Conservation (phyloP, 2,329 filamentous ascomycete species). For the Alternaria arborescens region DNA sequence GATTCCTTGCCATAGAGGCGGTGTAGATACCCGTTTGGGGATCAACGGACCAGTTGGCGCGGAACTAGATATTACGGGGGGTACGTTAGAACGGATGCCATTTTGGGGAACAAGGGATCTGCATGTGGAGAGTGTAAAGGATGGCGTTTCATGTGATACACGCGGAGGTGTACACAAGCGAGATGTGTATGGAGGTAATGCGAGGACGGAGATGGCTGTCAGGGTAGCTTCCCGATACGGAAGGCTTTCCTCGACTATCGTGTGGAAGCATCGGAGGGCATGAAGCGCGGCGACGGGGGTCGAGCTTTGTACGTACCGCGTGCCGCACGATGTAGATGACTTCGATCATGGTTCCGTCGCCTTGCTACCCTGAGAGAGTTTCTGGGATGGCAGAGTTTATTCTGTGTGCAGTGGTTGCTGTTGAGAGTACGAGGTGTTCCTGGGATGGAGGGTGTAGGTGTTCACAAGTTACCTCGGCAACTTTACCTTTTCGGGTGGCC, state of each 20-base stretch:
- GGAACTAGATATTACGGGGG: slow-evolving; percentile 66
- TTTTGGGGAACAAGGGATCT: slow-evolving; percentile 16
- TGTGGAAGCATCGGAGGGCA: slow-evolving; percentile 19
- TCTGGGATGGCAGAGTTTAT: slow-evolving; percentile 4
- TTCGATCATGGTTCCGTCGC: slow-evolving; percentile 50
- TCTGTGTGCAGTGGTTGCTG: slow-evolving; percentile 15
- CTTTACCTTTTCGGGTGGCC: slow-evolving; percentile 9
- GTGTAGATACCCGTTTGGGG: slow-evolving; percentile 80
- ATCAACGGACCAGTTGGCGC: slow-evolving; percentile 88
- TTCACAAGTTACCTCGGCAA: slow-evolving; percentile 22
- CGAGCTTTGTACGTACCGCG: slow-evolving; percentile 55
- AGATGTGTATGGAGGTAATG: slow-evolving; percentile 12
- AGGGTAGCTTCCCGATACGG: slow-evolving; percentile 16
- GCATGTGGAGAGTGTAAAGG: neutral
- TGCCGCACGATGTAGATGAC: slow-evolving; percentile 60
- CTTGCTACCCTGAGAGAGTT: slow-evolving; percentile 1
- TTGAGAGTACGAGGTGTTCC: slow-evolving; percentile 17
- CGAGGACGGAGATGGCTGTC: slow-evolving; percentile 15
- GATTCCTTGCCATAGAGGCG: slow-evolving; percentile 69
- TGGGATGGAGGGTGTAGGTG: slow-evolving; percentile 7
- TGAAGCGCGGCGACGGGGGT: slow-evolving; percentile 12
- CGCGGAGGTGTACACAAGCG: slow-evolving; percentile 9
- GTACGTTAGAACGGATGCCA: slow-evolving; percentile 30
- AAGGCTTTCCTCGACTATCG: slow-evolving; percentile 15
- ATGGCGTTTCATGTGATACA: slow-evolving; percentile 14